These are phyloP conservation scores for Globisporangium abappressorium DNA, from an alignment of 352 stramenopile genomes.

Conservation along the genomic window DNA sequence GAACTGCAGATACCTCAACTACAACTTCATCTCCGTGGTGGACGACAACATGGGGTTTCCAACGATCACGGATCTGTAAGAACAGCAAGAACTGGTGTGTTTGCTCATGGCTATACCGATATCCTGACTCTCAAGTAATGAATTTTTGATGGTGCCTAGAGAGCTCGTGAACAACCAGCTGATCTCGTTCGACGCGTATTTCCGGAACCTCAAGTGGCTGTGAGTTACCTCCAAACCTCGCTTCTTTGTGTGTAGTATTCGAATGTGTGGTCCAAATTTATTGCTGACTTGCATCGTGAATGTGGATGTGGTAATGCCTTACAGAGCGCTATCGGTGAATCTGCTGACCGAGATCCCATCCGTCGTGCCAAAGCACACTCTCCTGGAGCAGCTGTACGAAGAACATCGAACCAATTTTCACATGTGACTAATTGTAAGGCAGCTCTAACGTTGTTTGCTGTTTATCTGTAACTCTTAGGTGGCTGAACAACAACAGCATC, in stretches of 20 bases:
- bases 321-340: not conserved
- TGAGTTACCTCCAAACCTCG: not conserved
- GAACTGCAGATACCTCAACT: not conserved
- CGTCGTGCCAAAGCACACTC: not conserved
- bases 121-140: not conserved
- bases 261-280: not conserved
- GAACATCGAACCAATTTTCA: no score
- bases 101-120: not conserved
- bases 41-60: not conserved
- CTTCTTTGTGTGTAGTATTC: not conserved
- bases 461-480: not conserved
- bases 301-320: not conserved
- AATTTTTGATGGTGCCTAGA: not conserved
- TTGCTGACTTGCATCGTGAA: not conserved
- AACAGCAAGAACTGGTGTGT: not conserved
- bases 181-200: not conserved
- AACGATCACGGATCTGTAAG: not conserved
- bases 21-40: slow-evolving; percentile 5
- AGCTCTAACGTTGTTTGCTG: not conserved
- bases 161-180: not conserved
- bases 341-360: not conserved
- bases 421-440: no score
- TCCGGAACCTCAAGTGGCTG: not conserved
- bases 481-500: slow-evolving; percentile 12
- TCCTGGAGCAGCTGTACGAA: not conserved